A percentile compares a stretch with the other conserved stretches of the same genome.
phyloP scores from a whole-genome alignment of 208 protist genomes.

The Trypanosoma lewisi region DNA sequence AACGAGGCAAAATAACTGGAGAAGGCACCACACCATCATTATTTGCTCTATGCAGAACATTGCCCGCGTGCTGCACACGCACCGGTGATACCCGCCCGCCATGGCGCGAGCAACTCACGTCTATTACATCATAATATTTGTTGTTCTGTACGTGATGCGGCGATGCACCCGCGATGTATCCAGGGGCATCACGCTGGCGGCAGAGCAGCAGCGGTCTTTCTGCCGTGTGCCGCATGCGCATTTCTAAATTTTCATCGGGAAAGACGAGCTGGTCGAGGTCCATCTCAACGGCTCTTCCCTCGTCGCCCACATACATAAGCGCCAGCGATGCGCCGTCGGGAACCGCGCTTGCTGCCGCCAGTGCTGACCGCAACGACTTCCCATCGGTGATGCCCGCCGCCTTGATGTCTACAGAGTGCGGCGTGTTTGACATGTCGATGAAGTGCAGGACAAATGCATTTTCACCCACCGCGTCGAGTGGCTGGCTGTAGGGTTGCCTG shows the following conservation, averaged over 20 bases:
- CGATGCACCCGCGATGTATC: too few species aligned
- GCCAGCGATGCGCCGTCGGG: conserved; percentile 24
- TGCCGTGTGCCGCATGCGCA: conserved; percentile 52
- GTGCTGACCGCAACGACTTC: conserved; percentile 19
- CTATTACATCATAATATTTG: not conserved
- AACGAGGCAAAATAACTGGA: conserved; percentile 50
- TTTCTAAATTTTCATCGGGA: conserved; percentile 37
- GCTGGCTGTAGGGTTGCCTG: too few species aligned
- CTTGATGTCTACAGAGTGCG: conserved; percentile 41
- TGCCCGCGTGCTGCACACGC: not conserved
- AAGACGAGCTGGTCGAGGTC: conserved; percentile 54
- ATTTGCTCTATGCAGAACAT: not conserved
- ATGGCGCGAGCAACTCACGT: not conserved
- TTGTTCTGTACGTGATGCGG: too few species aligned
- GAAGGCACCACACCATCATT: conserved; percentile 19
- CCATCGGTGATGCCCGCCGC: conserved; percentile 26
- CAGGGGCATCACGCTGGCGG: conserved; percentile 10
- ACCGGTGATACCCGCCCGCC: not conserved
- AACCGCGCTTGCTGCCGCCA: conserved; percentile 28
- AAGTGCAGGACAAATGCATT: conserved; percentile 43
- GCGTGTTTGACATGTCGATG: conserved; percentile 38
- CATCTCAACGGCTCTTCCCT: conserved; percentile 32
- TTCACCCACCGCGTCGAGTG: not conserved
- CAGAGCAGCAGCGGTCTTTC: conserved; percentile 45
- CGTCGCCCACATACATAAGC: conserved; percentile 35